Evolutionary conservation across 2,329 filamentous ascomycete species (phyloP).

Genomic region (Eurotiales sp.): DNA sequence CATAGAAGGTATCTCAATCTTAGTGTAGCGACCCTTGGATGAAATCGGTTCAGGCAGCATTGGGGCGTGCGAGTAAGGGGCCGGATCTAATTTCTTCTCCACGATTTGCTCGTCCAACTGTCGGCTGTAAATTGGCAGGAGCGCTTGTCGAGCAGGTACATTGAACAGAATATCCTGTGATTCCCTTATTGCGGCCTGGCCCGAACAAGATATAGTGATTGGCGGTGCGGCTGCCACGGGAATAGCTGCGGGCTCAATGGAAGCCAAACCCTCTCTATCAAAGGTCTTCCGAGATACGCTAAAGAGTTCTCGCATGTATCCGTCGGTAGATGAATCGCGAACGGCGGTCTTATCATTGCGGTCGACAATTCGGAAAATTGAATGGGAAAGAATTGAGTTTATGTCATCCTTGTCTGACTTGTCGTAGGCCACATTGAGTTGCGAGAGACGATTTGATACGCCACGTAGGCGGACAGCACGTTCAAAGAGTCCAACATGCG

Average conservation of each 20-base stretch:
- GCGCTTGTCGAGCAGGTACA: conserved; percentile 63
- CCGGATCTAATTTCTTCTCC: conserved; percentile 64
- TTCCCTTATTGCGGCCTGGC: conserved; percentile 62
- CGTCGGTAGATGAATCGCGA: conserved; percentile 66
- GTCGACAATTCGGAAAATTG: conserved; percentile 75
- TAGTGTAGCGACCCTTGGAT: conserved; percentile 78
- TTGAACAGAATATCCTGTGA: conserved; percentile 73
- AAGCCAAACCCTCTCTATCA: conserved; percentile 65
- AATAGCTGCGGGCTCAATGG: conserved; percentile 76
- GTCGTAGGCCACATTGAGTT: conserved; percentile 65
- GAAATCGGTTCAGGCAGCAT: conserved; percentile 76
- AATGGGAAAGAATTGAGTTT: conserved; percentile 67
- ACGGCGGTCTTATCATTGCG: conserved; percentile 64
- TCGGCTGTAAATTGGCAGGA: conserved; percentile 63
- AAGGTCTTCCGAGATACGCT: conserved; percentile 69
- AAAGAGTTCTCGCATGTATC: conserved; percentile 69
- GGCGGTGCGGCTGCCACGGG: conserved; percentile 82
- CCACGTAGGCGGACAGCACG: conserved; percentile 62
- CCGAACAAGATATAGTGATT: conserved; percentile 73
- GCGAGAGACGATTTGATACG: conserved; percentile 56
- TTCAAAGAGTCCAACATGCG: conserved; percentile 67
- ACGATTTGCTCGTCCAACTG: conserved; percentile 70
- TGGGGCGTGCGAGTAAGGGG: conserved; percentile 56
- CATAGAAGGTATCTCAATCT: conserved; percentile 94
- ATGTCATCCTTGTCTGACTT: conserved; percentile 59